Percentiles rank a stretch among this genome's conserved stretches.
phyloP scores from a whole-genome alignment of 306 rosid genomes.

The Geum urbanum region DNA sequence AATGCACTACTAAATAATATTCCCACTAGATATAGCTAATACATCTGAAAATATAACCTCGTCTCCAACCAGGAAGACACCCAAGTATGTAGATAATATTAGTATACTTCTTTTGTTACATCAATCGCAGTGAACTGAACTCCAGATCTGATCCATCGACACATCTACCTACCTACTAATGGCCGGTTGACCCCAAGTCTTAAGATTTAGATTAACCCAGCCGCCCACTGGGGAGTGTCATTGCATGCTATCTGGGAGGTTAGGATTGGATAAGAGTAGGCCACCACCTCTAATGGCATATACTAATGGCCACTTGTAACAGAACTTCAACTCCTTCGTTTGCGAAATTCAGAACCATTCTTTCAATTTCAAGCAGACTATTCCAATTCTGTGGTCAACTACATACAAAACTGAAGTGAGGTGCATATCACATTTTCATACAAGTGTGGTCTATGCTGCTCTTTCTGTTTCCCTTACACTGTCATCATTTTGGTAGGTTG shows the following conservation, averaged over 20 bases:
- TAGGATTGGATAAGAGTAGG: not conserved
- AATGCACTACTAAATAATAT: too few species aligned
- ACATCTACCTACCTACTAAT: not conserved
- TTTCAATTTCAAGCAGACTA: not conserved
- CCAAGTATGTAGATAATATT: too few species aligned
- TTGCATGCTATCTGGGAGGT: not conserved
- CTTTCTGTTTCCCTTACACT: not conserved
- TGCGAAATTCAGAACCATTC: not conserved
- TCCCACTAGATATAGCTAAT: too few species aligned
- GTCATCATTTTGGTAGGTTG: not conserved
- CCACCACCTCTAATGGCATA: not conserved
- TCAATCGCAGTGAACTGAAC: too few species aligned
- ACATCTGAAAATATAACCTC: too few species aligned
- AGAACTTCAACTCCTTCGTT: not conserved
- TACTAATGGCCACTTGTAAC: not conserved
- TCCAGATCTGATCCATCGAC: not conserved
- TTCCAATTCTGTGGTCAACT: not conserved
- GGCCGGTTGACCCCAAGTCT: not conserved
- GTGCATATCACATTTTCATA: not conserved
- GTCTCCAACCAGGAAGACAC: too few species aligned
- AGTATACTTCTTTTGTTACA: too few species aligned
- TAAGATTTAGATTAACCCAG: not conserved
- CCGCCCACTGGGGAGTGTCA: not conserved
- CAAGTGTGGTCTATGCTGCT: not conserved
- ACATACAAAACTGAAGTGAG: not conserved